Percentiles rank a stretch among this genome's conserved stretches.
Conservation (phyloP, 768 basidiomycete species). For the Suillus subaureus region DNA sequence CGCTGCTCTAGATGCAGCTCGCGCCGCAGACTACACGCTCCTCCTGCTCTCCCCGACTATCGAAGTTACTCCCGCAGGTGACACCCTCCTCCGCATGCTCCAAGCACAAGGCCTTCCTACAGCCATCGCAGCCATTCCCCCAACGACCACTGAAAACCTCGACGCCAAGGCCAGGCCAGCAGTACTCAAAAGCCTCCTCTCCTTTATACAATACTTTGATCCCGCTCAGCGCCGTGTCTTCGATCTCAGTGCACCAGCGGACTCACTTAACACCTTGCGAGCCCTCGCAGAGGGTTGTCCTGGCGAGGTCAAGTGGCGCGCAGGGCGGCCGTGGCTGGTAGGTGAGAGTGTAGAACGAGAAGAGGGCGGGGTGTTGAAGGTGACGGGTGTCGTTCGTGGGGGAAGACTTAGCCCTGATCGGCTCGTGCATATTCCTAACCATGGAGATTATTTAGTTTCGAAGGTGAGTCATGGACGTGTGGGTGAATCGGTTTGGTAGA, state of each 20-base stretch:
- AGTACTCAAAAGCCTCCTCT: slow-evolving; percentile 85
- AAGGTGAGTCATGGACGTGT: slow-evolving; percentile 51
- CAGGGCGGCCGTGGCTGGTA: slow-evolving; percentile 76
- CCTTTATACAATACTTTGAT: slow-evolving; percentile 95
- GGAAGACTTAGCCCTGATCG: slow-evolving; percentile 74
- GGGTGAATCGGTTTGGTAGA: background rate
- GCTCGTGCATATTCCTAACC: slow-evolving; percentile 83
- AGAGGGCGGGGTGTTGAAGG: slow-evolving; percentile 61
- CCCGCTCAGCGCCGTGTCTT: slow-evolving; percentile 78
- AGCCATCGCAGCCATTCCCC: slow-evolving; percentile 72
- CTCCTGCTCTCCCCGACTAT: slow-evolving; percentile 78
- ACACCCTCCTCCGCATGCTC: slow-evolving; percentile 81
- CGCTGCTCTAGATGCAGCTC: slow-evolving; percentile 79
- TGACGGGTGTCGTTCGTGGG: slow-evolving; percentile 89
- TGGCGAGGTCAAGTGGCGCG: slow-evolving; percentile 77
- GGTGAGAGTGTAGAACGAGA: slow-evolving; percentile 67
- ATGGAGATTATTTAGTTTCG: slow-evolving; percentile 85
- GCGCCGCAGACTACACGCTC: slow-evolving; percentile 89
- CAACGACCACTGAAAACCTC: slow-evolving; percentile 46
- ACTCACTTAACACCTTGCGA: slow-evolving; percentile 72
- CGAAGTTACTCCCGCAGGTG: slow-evolving; percentile 87
- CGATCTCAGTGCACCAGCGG: slow-evolving; percentile 66
- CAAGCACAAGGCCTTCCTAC: slow-evolving; percentile 92
- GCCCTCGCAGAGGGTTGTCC: slow-evolving; percentile 86
- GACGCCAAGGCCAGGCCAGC: slow-evolving; percentile 66